Percentiles rank a stretch among this genome's conserved stretches.
phyloP scores from a whole-genome alignment of 208 protist genomes.

The Trypanosoma avium region DNA sequence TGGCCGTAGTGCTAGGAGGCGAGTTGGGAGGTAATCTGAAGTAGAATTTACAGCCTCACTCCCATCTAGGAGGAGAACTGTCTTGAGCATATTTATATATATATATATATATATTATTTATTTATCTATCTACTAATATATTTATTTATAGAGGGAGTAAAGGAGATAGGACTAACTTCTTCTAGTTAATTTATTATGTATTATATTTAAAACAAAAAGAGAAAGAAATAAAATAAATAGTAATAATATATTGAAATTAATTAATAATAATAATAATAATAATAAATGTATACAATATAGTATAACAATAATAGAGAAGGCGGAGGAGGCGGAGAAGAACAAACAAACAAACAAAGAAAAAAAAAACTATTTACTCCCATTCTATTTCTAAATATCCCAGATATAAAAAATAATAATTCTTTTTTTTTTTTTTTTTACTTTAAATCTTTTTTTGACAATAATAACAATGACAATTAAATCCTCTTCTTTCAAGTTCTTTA shows the following conservation, averaged over 20 bases:
- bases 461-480: constrained; percentile 60
- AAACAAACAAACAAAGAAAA: not conserved
- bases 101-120: too few species aligned
- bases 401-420: not conserved
- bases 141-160: too few species aligned
- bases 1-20: constrained; percentile 68
- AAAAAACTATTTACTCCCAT: not conserved
- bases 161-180: too few species aligned
- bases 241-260: too few species aligned
- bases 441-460: constrained; percentile 39
- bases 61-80: constrained; percentile 80
- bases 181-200: too few species aligned
- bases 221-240: too few species aligned
- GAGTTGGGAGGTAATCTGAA: constrained; percentile 82
- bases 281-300: too few species aligned
- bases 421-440: not conserved
- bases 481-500: constrained; percentile 45
- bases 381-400: constrained; percentile 3
- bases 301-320: too few species aligned
- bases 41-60: constrained; percentile 83
- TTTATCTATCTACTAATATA: too few species aligned
- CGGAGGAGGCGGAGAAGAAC: too few species aligned
- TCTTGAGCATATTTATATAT: constrained; percentile 66
- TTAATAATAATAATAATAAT: too few species aligned
- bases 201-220: too few species aligned